These are phyloP conservation scores for Rhexocercosporidium sp. DNA, from an alignment of 2,329 filamentous ascomycete genomes.

Conservation along the genomic window DNA sequence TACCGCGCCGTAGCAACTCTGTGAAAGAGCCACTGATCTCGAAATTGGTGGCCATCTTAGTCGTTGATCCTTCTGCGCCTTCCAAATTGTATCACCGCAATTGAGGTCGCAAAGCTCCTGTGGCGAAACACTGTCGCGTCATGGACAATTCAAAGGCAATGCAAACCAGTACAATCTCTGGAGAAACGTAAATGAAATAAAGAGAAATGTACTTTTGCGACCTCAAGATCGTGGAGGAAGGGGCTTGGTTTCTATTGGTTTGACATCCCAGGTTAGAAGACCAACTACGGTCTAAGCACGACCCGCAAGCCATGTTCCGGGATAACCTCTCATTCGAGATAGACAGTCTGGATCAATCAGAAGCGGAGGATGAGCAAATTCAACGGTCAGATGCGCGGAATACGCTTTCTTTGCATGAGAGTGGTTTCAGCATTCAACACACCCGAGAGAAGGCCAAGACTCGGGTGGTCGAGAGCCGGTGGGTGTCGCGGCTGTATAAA, in stretches of 20 bases:
- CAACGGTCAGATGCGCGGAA: slow-evolving; percentile 2
- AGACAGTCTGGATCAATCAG: background rate
- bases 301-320: background rate
- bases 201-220: slow-evolving; percentile 12
- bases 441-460: slow-evolving; percentile 12
- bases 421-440: slow-evolving; percentile 17
- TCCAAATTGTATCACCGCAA: slow-evolving; percentile 19
- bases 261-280: slow-evolving; percentile 7
- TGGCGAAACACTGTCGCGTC: slow-evolving; percentile 19
- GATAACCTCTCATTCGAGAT: background rate
- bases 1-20: slow-evolving; percentile 10
- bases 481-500: slow-evolving; percentile 7
- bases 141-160: slow-evolving; percentile 18
- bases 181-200: slow-evolving; percentile 4
- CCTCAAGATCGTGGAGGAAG: slow-evolving; percentile 1
- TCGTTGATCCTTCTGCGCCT: background rate
- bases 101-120: slow-evolving; percentile 25
- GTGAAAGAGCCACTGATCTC: slow-evolving; percentile 9
- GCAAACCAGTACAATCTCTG: background rate
- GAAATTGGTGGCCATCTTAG: slow-evolving; percentile 19
- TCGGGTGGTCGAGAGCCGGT: slow-evolving; percentile 7
- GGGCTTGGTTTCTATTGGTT: slow-evolving; percentile 12
- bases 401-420: slow-evolving; percentile 19
- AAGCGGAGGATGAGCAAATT: slow-evolving; percentile 10
- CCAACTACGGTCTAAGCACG: slow-evolving; percentile 13